phyloP scores from a whole-genome alignment of 1,139 yeast genomes.

The Taiozyma sp. region DNA sequence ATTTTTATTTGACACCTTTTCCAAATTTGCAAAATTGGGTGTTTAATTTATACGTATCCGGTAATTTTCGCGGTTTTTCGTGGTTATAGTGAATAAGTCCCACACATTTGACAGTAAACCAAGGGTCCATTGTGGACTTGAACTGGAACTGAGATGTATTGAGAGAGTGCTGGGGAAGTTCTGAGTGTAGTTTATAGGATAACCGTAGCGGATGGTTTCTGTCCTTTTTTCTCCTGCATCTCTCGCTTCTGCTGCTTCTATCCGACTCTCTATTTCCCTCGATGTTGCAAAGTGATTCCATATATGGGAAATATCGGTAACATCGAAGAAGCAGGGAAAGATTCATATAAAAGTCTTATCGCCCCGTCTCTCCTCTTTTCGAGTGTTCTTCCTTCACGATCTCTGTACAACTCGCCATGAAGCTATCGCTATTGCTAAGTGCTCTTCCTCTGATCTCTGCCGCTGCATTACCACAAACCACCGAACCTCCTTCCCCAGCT shows the following conservation, averaged over 20 bases:
- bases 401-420: neutral
- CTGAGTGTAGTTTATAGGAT: neutral
- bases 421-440: neutral
- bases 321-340: neutral
- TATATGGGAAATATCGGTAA: neutral
- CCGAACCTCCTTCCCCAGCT: conserved; percentile 19
- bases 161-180: neutral
- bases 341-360: neutral
- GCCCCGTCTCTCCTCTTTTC: neutral
- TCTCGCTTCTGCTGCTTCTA: neutral
- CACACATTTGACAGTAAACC: neutral
- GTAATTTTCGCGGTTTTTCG: neutral
- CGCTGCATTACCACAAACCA: conserved; percentile 22
- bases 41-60: neutral
- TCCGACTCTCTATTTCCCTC: neutral
- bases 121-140: neutral
- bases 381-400: neutral
- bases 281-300: neutral
- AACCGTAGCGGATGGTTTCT: no score
- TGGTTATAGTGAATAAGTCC: neutral
- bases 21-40: neutral
- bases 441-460: conserved; percentile 17
- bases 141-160: neutral
- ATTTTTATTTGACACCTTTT: neutral
- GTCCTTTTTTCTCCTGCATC: neutral